A percentile compares a stretch with the other conserved stretches of the same genome.
phyloP scores from a whole-genome alignment of 1,284 basidiomycete species.

The Veloporphyrellus conicus region DNA sequence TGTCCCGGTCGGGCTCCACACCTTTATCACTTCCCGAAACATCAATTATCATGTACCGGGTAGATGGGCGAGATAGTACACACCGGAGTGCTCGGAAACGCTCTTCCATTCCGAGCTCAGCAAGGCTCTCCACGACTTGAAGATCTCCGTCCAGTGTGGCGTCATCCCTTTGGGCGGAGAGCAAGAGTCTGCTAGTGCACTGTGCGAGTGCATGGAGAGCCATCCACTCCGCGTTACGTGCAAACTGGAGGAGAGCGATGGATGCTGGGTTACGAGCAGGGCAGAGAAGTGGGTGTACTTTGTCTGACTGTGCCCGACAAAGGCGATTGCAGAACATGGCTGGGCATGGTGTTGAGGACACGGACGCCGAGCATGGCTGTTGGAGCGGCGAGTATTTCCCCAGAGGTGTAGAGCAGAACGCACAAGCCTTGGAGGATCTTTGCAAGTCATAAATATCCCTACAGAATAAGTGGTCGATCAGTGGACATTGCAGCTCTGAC shows the following conservation, averaged over 20 bases:
- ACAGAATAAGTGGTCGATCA: slow-evolving; percentile 8
- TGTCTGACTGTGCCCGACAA: slow-evolving; percentile 59
- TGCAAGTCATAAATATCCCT: slow-evolving; percentile 74
- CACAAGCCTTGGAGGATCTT: slow-evolving; percentile 52
- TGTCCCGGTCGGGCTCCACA: slow-evolving; percentile 52
- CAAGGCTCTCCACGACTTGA: slow-evolving; percentile 49
- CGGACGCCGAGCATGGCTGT: slow-evolving; percentile 46
- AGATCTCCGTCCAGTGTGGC: slow-evolving; percentile 46
- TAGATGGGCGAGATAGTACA: slow-evolving; percentile 22
- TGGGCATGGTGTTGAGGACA: slow-evolving; percentile 45
- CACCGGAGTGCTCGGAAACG: slow-evolving; percentile 53
- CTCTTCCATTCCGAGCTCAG: slow-evolving; percentile 65
- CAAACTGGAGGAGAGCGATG: slow-evolving; percentile 56
- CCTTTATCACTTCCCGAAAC: slow-evolving; percentile 20
- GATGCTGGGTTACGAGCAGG: slow-evolving; percentile 68
- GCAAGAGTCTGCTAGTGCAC: slow-evolving; percentile 58
- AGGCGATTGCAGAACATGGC: slow-evolving; percentile 77
- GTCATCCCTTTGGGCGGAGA: slow-evolving; percentile 50
- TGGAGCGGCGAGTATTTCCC: slow-evolving; percentile 44
- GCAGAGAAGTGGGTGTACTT: slow-evolving; percentile 72
- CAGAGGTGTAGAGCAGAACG: slow-evolving; percentile 64
- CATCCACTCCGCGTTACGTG: slow-evolving; percentile 62
- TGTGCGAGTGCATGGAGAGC: slow-evolving; percentile 70
- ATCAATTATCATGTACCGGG: not conserved
- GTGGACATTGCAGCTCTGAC: not conserved